Evolutionary conservation across 2,329 filamentous ascomycete genomes (phyloP).

Genomic region (Aspergillus tubingensis): DNA sequence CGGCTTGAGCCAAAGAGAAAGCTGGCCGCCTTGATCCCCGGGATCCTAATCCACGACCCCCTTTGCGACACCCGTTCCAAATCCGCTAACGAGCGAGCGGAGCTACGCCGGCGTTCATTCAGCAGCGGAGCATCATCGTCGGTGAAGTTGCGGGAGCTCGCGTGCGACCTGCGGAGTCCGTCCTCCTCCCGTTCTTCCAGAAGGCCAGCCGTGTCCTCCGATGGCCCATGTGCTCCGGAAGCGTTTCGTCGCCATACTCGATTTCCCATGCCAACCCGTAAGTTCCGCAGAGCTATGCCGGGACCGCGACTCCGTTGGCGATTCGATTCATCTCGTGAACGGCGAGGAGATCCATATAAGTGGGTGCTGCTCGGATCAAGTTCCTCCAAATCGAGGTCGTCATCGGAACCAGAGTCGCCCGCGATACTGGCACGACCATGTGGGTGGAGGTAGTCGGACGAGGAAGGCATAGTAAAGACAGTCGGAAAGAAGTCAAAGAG

Average conservation of each 20-base stretch:
- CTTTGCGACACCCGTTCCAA: slow-evolving; percentile 49
- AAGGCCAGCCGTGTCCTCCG: slow-evolving; percentile 66
- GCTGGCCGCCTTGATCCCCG: slow-evolving; percentile 62
- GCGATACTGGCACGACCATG: slow-evolving; percentile 34
- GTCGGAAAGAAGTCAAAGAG: slow-evolving; percentile 1
- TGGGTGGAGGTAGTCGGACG: slow-evolving; percentile 39
- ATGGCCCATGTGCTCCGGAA: slow-evolving; percentile 43
- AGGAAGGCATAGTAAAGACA: slow-evolving; percentile 36
- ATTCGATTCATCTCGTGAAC: slow-evolving; percentile 32
- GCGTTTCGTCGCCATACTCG: slow-evolving; percentile 42
- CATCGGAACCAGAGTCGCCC: slow-evolving; percentile 42
- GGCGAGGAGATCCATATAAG: slow-evolving; percentile 22
- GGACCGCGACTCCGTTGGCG: slow-evolving; percentile 35
- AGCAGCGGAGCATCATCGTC: slow-evolving; percentile 78
- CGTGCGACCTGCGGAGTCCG: slow-evolving; percentile 60
- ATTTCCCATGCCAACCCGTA: slow-evolving; percentile 53
- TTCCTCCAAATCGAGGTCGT: slow-evolving; percentile 50
- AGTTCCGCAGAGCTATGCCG: slow-evolving; percentile 50
- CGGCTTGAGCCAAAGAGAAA: slow-evolving; percentile 27
- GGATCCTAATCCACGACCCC: slow-evolving; percentile 62
- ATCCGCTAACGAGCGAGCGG: slow-evolving; percentile 33
- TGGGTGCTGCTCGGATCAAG: slow-evolving; percentile 42
- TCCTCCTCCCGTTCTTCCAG: slow-evolving; percentile 63
- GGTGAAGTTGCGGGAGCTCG: slow-evolving; percentile 55
- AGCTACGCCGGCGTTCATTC: slow-evolving; percentile 47